Evolutionary conservation across 345 rosid species (phyloP), one percentile per base, ranked within the genome.

Genomic region (Alliaria petiolata): DNA sequence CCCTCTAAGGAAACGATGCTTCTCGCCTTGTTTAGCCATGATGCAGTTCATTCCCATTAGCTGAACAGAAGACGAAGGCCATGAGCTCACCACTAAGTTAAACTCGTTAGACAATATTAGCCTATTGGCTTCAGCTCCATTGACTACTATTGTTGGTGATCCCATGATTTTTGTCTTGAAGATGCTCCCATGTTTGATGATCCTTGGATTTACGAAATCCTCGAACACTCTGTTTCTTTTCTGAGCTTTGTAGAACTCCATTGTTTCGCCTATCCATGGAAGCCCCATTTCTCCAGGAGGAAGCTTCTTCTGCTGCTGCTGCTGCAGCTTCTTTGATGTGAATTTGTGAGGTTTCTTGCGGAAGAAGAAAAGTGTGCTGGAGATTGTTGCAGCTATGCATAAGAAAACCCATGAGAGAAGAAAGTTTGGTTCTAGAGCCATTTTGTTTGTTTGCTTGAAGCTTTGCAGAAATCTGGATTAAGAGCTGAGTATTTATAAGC

Each of bases 161-260:
- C 96, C 96, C 83, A 89, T 73, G 22, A 89, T 70, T 77, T 80
- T 83, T 59, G 89, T 87, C 79, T 89, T 87, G 83, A 87, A 86
- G 34, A 89, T 35, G 63, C 81, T 86, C 0, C 93, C 96, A 65
- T 89, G 68, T 67, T 80, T 89, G 35, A 46, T n/a, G 11, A 82
- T 69, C 9, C 96, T 81, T 25, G 91, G 93, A 57, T 76, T 76
- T 2, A 89, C 70, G 19, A 89, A 89, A 11, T 86, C 91, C 33
- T 87, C 93, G 13, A 82, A 87, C 26, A 89, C 10, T 33, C 76
- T 66, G 69, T 89, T 89, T 20, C 63, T 72, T 10, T 76, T 82
- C 51, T 87, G 96, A 13, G 96, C 87, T 79, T 75, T 82, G 81
- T 77, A 83, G 69, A 89, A 89, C 38, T 85, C 85, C 76, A 85